phyloP scores from a whole-genome alignment of 164 flowering plant species.

The Sedum album region DNA sequence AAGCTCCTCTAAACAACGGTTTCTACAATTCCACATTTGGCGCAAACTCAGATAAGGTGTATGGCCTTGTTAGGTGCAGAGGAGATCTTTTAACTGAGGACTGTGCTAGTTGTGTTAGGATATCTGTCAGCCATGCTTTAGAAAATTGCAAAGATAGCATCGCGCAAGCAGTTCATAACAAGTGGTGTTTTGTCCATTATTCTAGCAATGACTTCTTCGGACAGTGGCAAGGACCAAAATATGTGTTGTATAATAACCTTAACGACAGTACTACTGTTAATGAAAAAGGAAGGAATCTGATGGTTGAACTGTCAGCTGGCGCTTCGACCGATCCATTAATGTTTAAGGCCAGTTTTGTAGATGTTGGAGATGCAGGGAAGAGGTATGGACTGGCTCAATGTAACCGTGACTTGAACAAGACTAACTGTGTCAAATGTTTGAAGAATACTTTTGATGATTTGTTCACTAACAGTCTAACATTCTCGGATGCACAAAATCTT shows the following conservation, averaged over 20 bases:
- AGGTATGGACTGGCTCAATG: slow-evolving; percentile 3
- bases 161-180: slow-evolving; percentile 12
- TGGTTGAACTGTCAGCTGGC: slow-evolving; percentile 11
- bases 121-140: slow-evolving; percentile 6
- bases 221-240: slow-evolving; percentile 2
- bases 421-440: neutral
- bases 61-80: slow-evolving; percentile 21
- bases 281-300: slow-evolving; percentile 13
- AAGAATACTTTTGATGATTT: neutral
- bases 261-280: neutral
- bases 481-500: neutral
- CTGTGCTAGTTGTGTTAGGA: too few species aligned
- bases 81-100: slow-evolving; percentile 14
- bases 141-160: slow-evolving; percentile 13
- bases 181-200: slow-evolving; percentile 19
- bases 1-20: slow-evolving; percentile 13
- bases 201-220: slow-evolving; percentile 17
- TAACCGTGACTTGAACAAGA: neutral
- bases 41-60: slow-evolving; percentile 10
- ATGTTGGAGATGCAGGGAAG: too few species aligned
- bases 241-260: neutral
- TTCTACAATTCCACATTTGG: slow-evolving; percentile 16
- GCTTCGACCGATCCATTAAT: slow-evolving; percentile 2
- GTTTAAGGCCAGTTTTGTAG: neutral
- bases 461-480: neutral